phyloP scores from a whole-genome alignment of 225 moss, liverwort and hornwort genomes.

The Asterella californica region DNA sequence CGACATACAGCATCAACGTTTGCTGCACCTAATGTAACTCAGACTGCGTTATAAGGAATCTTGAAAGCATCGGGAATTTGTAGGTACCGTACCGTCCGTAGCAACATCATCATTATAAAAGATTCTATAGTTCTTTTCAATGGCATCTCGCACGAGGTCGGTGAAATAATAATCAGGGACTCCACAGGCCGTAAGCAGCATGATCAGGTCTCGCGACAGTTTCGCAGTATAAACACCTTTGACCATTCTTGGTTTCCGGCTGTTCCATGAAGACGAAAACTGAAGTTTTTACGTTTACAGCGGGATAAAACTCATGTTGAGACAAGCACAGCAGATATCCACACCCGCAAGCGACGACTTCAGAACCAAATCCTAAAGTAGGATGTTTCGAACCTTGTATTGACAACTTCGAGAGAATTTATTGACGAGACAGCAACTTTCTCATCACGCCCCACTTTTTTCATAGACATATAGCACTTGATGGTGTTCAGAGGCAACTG shows the following conservation, averaged over 20 bases:
- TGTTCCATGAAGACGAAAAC: constrained; percentile 17
- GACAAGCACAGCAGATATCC: not conserved
- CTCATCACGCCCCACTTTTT: constrained; percentile 57
- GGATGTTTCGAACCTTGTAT: constrained; percentile 51
- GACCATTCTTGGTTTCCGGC: constrained; percentile 40
- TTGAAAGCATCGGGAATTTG: not conserved
- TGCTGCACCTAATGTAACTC: not conserved
- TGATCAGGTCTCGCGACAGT: constrained; percentile 71
- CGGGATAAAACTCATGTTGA: not conserved
- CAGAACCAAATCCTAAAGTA: not conserved
- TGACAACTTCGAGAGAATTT: constrained; percentile 64
- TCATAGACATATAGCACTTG: constrained; percentile 55
- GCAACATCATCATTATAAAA: constrained; percentile 40
- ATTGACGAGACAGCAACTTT: constrained; percentile 36
- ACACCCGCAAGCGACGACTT: too few species aligned
- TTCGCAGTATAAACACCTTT: constrained; percentile 24
- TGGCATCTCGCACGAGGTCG: constrained; percentile 45
- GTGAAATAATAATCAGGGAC: constrained; percentile 56
- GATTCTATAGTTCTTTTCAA: constrained; percentile 40
- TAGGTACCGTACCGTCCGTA: constrained; percentile 35
- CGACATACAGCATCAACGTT: not conserved
- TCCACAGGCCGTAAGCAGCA: constrained; percentile 60
- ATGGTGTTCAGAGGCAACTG: constrained; percentile 60
- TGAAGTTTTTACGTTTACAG: not conserved
- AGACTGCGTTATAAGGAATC: not conserved